Evolutionary conservation across 1,139 yeast genomes (phyloP), one percentile per base, ranked within the genome.

Genomic region (Hansenula anomala): DNA sequence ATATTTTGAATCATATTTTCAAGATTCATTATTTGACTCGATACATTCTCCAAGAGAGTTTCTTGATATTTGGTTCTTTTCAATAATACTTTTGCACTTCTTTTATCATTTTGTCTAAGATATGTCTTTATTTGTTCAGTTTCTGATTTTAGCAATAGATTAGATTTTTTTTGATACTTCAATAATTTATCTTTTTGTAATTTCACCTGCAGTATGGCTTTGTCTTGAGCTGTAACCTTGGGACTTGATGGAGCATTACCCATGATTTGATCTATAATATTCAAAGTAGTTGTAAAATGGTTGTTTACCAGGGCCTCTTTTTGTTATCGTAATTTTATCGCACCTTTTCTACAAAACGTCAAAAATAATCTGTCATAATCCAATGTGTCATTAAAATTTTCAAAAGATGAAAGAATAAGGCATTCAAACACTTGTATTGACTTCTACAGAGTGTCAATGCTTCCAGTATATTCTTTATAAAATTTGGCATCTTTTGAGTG

Each of bases 31-130:
- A 89, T 66, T 60, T 92, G 97, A 30, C 73, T 78, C 40, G 81
- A 85, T 0, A 95, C 84, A 52, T 80, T 83, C 26, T 64, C 62
- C 4, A 90, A 66, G 13, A 85, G 65, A 26, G 76, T 71, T 50
- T 83, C 79, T 57, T 92, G 97, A 55, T 87, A 90, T 54, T 88
- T 89, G 51, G 85, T 79, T 55, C 85, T 77, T 51, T 86, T 71
- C 43, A 92, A 63, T 26, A 92, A 78, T 43, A 86, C 64, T 49
- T 85, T 72, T 10, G 96, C 95, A 33, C 45, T 38, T 11, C 30
- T 49, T 36, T 51, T 57, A 15, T 56, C 48, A 13, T 43, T 41
- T 17, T 49, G 44, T 27, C 45, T 43, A 11, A 64, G 55, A 20
- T 59, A 45, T 8, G 40, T 36, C 38, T 56, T 62, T 11, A 64